phyloP scores from a whole-genome alignment of 192 early-diverging fungal genomes.

The Coemansia biformis region DNA sequence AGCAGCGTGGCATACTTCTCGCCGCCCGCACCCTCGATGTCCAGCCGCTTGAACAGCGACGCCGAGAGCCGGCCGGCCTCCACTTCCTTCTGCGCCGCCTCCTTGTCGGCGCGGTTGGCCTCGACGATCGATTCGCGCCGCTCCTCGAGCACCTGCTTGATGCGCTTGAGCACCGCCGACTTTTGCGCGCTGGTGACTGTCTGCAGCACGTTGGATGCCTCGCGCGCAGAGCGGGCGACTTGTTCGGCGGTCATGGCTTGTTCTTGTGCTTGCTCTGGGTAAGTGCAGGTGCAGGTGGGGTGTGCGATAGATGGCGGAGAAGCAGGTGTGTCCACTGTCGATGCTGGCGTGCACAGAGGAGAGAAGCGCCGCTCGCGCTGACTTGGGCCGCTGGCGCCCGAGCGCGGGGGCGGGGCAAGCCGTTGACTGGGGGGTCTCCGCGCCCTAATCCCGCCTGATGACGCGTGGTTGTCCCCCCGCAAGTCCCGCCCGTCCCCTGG shows the following conservation, averaged over 20 bases:
- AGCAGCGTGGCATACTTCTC: slow-evolving; percentile 85
- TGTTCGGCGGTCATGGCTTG: slow-evolving; percentile 25
- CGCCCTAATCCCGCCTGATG: too few species aligned
- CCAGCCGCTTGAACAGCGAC: slow-evolving; percentile 83
- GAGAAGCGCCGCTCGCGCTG: too few species aligned
- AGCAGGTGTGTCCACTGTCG: too few species aligned
- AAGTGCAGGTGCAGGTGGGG: too few species aligned
- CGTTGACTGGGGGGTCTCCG: too few species aligned
- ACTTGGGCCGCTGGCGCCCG: too few species aligned
- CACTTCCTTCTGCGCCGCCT: slow-evolving; percentile 65
- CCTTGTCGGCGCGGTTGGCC: slow-evolving; percentile 72
- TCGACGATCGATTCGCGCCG: slow-evolving; percentile 63
- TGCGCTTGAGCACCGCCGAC: slow-evolving; percentile 64
- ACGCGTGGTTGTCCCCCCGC: too few species aligned
- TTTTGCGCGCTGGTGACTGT: slow-evolving; percentile 68
- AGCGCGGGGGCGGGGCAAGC: too few species aligned
- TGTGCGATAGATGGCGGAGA: too few species aligned
- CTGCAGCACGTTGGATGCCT: slow-evolving; percentile 69
- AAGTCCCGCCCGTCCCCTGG: too few species aligned
- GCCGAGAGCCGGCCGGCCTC: slow-evolving; percentile 65
- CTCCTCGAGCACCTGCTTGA: slow-evolving; percentile 62
- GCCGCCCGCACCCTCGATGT: slow-evolving; percentile 63
- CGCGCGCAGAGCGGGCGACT: slow-evolving; percentile 55
- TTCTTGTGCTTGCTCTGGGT: too few species aligned
- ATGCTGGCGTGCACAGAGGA: too few species aligned